Conservation (phyloP, 371 early-diverging fungal species). For the Circinella minor region DNA sequence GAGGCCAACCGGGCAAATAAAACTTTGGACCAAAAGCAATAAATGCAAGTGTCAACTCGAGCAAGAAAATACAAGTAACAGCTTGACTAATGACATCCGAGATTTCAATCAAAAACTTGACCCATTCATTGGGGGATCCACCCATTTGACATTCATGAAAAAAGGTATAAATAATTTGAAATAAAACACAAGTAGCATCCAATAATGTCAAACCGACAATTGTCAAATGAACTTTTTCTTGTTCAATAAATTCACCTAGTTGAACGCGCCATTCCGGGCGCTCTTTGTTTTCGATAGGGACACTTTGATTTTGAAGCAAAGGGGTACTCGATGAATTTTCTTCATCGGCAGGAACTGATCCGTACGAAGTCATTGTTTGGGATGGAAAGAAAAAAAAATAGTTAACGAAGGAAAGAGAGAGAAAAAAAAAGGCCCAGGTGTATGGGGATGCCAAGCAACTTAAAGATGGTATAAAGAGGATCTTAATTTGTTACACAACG, state of each 20-base stretch:
- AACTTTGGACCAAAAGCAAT: slow-evolving; percentile 50
- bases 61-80: slow-evolving; percentile 43
- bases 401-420: no score
- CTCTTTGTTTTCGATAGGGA: background rate
- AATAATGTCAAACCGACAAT: slow-evolving; percentile 37
- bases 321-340: background rate
- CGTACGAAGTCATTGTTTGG: slow-evolving; percentile 25
- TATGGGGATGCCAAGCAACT: background rate
- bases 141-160: slow-evolving; percentile 30
- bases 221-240: slow-evolving; percentile 32
- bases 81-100: slow-evolving; percentile 37
- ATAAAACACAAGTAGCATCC: slow-evolving; percentile 41
- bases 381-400: no score
- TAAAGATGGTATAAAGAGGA: background rate
- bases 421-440: background rate
- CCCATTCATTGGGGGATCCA: slow-evolving; percentile 4
- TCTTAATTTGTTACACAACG: background rate
- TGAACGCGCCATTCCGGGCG: slow-evolving; percentile 34
- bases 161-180: slow-evolving; percentile 36
- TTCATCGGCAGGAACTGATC: slow-evolving; percentile 18
- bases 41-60: slow-evolving; percentile 38
- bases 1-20: slow-evolving; percentile 44
- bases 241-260: slow-evolving; percentile 45
- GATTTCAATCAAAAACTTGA: slow-evolving; percentile 30
- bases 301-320: slow-evolving; percentile 4